These are phyloP conservation scores for Claviceps purpurea DNA, from an alignment of 2,329 filamentous ascomycete species.

Conservation along the genomic window DNA sequence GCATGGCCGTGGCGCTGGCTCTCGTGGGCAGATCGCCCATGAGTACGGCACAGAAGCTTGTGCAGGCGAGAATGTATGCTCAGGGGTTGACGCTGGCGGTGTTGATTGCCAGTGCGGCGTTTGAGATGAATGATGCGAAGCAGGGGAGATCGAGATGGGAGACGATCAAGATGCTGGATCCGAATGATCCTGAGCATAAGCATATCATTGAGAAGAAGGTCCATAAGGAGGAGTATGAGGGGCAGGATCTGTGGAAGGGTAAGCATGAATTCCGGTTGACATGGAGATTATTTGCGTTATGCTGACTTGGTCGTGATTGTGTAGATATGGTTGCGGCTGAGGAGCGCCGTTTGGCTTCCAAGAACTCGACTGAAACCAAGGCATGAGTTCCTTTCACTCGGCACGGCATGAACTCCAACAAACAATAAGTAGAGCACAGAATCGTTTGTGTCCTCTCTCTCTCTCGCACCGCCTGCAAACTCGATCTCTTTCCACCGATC, in stretches of 20 bases:
- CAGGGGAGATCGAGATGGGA: conserved; percentile 69
- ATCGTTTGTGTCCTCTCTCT: background rate
- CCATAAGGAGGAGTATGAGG: conserved; percentile 75
- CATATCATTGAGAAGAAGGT: conserved; percentile 74
- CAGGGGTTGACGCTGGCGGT: conserved; percentile 81
- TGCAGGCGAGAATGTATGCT: conserved; percentile 89
- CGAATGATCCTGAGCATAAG: conserved; percentile 71
- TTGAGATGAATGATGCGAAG: conserved; percentile 68
- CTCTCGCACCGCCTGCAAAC: background rate
- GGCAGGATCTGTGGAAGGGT: conserved; percentile 90
- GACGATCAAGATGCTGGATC: conserved; percentile 69
- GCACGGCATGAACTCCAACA: no score
- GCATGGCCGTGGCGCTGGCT: conserved; percentile 61
- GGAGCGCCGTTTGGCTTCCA: conserved; percentile 44
- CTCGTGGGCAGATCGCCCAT: conserved; percentile 68
- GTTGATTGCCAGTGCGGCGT: conserved; percentile 65
- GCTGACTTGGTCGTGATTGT: no score
- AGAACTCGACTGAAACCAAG: conserved; percentile 17
- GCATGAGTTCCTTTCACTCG: background rate
- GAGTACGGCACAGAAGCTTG: conserved; percentile 68
- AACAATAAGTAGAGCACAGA: background rate
- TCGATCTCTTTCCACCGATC: background rate
- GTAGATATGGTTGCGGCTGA: conserved; percentile 73
- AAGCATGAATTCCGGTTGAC: conserved; percentile 7
- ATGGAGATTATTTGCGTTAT: no score